A percentile compares a stretch with the other conserved stretches of the same genome.
phyloP scores from a whole-genome alignment of 1,139 yeast genomes.

The Lodderomyces orthopsilosis region DNA sequence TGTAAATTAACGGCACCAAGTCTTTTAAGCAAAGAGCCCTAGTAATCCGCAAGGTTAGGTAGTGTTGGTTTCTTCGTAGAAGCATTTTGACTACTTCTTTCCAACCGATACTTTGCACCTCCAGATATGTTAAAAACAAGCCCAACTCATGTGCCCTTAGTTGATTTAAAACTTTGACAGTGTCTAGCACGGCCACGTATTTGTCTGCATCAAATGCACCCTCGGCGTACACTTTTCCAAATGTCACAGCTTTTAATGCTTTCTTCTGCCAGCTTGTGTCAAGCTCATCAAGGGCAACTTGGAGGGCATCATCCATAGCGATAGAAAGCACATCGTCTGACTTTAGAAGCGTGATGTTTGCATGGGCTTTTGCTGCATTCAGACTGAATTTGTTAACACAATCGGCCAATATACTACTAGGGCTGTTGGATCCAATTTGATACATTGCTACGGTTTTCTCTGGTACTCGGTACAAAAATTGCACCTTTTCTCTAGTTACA shows the following conservation, averaged over 20 bases:
- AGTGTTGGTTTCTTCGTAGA: slow-evolving; percentile 58
- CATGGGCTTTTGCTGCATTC: slow-evolving; percentile 82
- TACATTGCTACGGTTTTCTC: slow-evolving; percentile 59
- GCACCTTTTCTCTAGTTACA: slow-evolving; percentile 55
- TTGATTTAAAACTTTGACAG: slow-evolving; percentile 66
- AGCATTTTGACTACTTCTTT: slow-evolving; percentile 57
- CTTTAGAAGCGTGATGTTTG: slow-evolving; percentile 58
- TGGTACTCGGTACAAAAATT: slow-evolving; percentile 66
- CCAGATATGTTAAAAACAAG: slow-evolving; percentile 58
- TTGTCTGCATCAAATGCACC: slow-evolving; percentile 51
- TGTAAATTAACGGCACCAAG: slow-evolving; percentile 57
- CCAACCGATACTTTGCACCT: slow-evolving; percentile 50
- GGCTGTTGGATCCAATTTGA: slow-evolving; percentile 78
- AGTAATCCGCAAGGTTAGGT: slow-evolving; percentile 61
- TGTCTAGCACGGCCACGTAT: slow-evolving; percentile 60
- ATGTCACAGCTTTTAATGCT: slow-evolving; percentile 74
- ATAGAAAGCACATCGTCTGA: slow-evolving; percentile 49
- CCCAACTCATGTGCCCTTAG: slow-evolving; percentile 66
- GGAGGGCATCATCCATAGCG: slow-evolving; percentile 72
- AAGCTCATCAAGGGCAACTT: slow-evolving; percentile 76
- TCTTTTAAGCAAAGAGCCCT: slow-evolving; percentile 43
- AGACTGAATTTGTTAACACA: slow-evolving; percentile 70
- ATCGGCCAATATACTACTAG: slow-evolving; percentile 80
- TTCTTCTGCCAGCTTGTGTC: slow-evolving; percentile 78
- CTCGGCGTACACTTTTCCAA: slow-evolving; percentile 71